Conservation (phyloP, 305 asterid species). For the Fraxinus xanthoxyloides region DNA sequence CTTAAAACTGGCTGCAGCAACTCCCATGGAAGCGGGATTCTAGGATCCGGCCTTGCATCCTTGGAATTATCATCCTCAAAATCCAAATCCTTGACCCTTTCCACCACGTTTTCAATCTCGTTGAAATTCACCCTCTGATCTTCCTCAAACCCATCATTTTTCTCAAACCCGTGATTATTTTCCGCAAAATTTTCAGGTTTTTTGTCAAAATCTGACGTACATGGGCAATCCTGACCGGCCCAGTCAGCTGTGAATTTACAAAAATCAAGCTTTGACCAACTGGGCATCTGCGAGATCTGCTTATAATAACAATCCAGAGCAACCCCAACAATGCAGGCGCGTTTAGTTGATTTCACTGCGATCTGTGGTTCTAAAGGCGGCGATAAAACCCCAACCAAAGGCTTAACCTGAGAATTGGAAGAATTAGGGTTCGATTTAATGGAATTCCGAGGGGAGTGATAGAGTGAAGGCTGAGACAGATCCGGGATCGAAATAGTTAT, state of each 20-base stretch:
- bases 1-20: slow-evolving; percentile 85
- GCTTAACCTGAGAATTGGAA: slow-evolving; percentile 22
- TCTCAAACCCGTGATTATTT: slow-evolving; percentile 7
- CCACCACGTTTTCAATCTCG: slow-evolving; percentile 45
- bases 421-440: slow-evolving; percentile 34
- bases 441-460: slow-evolving; percentile 66
- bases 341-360: slow-evolving; percentile 88
- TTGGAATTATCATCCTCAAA: slow-evolving; percentile 37
- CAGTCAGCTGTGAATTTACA: slow-evolving; percentile 63
- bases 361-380: slow-evolving; percentile 80
- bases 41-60: slow-evolving; percentile 41
- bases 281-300: slow-evolving; percentile 90
- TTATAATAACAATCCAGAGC: slow-evolving; percentile 81
- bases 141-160: slow-evolving; percentile 36
- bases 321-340: slow-evolving; percentile 82
- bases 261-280: slow-evolving; percentile 83
- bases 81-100: slow-evolving; percentile 41
- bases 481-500: slow-evolving; percentile 69
- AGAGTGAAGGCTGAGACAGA: slow-evolving; percentile 86
- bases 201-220: slow-evolving; percentile 59
- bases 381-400: slow-evolving; percentile 56
- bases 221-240: slow-evolving; percentile 84
- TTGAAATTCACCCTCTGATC: slow-evolving; percentile 29
- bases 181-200: slow-evolving; percentile 25
- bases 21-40: slow-evolving; percentile 95